phyloP scores from a whole-genome alignment of 768 basidiomycete genomes.

The Rhodotorula taiwanensis region DNA sequence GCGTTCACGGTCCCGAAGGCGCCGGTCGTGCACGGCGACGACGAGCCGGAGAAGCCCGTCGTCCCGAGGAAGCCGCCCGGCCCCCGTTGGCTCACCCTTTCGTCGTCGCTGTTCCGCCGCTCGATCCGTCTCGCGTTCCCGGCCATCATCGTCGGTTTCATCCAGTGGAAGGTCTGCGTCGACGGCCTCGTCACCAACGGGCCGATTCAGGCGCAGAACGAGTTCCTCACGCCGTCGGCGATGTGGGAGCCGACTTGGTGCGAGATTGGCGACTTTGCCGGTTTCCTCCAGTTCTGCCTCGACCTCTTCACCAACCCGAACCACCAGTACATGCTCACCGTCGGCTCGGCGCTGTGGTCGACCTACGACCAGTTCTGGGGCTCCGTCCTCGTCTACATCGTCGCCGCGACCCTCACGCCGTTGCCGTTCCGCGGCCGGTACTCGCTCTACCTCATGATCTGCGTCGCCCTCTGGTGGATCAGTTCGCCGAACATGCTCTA shows the following conservation, averaged over 20 bases:
- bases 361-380: conserved; percentile 45
- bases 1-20: conserved; percentile 41
- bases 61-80: conserved; percentile 37
- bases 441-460: conserved; percentile 38
- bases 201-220: conserved; percentile 30
- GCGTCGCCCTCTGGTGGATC: conserved; percentile 40
- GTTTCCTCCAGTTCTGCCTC: conserved; percentile 42
- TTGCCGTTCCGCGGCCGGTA: conserved; percentile 41
- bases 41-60: conserved; percentile 40
- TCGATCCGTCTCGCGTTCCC: conserved; percentile 44
- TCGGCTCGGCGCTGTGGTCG: conserved; percentile 43
- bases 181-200: conserved; percentile 27
- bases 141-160: conserved; percentile 42
- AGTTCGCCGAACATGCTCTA: conserved; percentile 41
- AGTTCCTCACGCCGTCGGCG: conserved; percentile 38
- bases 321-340: conserved; percentile 42
- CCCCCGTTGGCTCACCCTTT: conserved; percentile 42
- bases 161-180: conserved; percentile 41
- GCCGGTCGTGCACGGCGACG: conserved; percentile 42
- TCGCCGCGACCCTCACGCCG: conserved; percentile 41
- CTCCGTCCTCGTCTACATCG: conserved; percentile 42
- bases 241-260: conserved; percentile 43
- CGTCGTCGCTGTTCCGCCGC: conserved; percentile 43
- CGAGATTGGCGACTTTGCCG: conserved; percentile 41
- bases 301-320: conserved; percentile 43